These are phyloP conservation scores for Trichoderma parareesei DNA, from an alignment of 495 filamentous ascomycete species.

Conservation along the genomic window DNA sequence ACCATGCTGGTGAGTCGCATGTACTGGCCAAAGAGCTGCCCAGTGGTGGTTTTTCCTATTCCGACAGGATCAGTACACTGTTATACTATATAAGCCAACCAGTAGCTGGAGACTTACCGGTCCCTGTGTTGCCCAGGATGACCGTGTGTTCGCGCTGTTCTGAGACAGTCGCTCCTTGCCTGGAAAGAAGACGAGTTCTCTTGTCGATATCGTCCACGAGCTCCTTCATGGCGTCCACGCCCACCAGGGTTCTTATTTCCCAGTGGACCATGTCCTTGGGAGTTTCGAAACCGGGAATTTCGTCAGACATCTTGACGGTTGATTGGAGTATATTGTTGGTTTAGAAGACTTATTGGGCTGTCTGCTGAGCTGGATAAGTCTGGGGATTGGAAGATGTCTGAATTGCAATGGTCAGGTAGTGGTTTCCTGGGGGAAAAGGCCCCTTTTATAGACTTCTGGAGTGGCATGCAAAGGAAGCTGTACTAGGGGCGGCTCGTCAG, in stretches of 20 bases:
- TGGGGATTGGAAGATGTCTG: too few species aligned
- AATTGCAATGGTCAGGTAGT: too few species aligned
- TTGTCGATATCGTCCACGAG: constrained; percentile 54
- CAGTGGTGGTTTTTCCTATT: constrained; percentile 66
- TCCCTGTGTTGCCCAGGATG: constrained; percentile 74
- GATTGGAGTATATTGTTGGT: too few species aligned
- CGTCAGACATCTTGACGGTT: too few species aligned
- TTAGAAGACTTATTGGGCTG: too few species aligned
- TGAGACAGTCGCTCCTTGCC: constrained; percentile 48
- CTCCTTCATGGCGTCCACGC: constrained; percentile 54
- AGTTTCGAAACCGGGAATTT: too few species aligned
- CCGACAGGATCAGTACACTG: neutral
- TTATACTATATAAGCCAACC: neutral
- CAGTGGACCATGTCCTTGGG: too few species aligned
- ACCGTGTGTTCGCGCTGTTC: constrained; percentile 49
- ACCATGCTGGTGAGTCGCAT: constrained; percentile 53
- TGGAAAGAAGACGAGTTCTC: constrained; percentile 51
- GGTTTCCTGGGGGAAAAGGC: too few species aligned
- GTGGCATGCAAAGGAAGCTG: too few species aligned
- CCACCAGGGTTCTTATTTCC: constrained; percentile 37
- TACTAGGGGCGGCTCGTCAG: too few species aligned
- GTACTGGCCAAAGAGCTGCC: constrained; percentile 66
- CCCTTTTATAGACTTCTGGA: too few species aligned
- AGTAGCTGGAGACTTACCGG: constrained; percentile 27
- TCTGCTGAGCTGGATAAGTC: too few species aligned